Base-by-base conservation (phyloP, 1,139 yeast genomes). In the Magnusiomyces fungicola region DNA sequence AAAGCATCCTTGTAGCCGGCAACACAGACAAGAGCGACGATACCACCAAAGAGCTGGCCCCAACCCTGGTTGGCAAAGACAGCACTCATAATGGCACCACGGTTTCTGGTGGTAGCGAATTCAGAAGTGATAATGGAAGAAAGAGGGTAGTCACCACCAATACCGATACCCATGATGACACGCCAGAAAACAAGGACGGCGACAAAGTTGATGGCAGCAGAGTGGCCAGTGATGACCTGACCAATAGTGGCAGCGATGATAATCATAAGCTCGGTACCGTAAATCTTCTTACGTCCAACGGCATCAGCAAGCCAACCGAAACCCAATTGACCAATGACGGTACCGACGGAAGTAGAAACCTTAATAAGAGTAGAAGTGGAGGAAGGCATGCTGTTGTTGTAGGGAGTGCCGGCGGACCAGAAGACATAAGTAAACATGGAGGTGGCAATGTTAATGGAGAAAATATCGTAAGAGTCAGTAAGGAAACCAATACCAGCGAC, bases 71-170 rank as follows among this genome's bases (percentile, higher is more conserved):
- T 69, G 46, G 67, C 58, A 64, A 69, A 69, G 39, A 72, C 72
- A 48, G 61, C 58, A 36, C 59, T 59, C 53, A 69, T 72, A 54
- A 64, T 68, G 54, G 72, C 67, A 37, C 73, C 73, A 56, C 73
- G 67, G 61, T 69, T 71, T 40, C 64, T 58, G 53, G 60, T 57
- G 36, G 61, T 62, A 21, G 67, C 64, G 47, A 60, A 59, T 58
- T 69, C 73, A 68, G 69, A 69, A 51, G 70, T 70, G 43, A 67
- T 60, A 46, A 71, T 67, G 40, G 97, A 92, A 41, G 97, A 89
- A 70, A 92, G 80, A 61, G 98, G 98, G 71, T 92, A 92, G 72
- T 92, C 98, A 77, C 97, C 98, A 74, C 98, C 98, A 63, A 92
- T 94, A 81, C 98, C 98, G 61, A 92, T 76, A 49, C 54, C 54